Conservation (phyloP, 148 eudicot species). For the Rhododendron kiyosumense region DNA sequence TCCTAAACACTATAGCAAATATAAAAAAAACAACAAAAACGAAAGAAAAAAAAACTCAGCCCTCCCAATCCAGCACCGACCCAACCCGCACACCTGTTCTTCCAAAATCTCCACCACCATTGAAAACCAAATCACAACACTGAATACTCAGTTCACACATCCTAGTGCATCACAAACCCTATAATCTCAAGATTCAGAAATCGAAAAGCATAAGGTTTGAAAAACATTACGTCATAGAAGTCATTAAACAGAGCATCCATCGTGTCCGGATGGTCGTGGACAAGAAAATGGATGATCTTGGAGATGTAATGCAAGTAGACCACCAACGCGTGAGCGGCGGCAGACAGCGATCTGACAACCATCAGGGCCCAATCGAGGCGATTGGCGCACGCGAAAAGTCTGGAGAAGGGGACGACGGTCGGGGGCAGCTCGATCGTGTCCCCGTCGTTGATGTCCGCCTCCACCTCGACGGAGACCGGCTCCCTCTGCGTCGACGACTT, state of each 20-base stretch:
- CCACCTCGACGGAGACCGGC: slow-evolving; percentile 41
- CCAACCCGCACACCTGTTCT: neutral
- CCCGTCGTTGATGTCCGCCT: slow-evolving; percentile 67
- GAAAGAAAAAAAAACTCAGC: too few relatives aligned
- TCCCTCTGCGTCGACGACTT: slow-evolving; percentile 13
- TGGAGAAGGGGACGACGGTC: slow-evolving; percentile 80
- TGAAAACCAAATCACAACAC: neutral
- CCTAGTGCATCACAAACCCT: neutral
- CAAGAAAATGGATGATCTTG: slow-evolving; percentile 56
- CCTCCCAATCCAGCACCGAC: too few relatives aligned
- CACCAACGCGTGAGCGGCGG: slow-evolving; percentile 90
- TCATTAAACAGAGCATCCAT: slow-evolving; percentile 32
- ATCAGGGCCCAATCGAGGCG: slow-evolving; percentile 78
- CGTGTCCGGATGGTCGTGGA: neutral
- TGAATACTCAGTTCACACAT: neutral
- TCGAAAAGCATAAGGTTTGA: neutral
- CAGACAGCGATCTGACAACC: slow-evolving; percentile 82
- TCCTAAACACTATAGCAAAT: too few relatives aligned
- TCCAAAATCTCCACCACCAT: neutral
- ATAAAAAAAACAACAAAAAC: too few relatives aligned
- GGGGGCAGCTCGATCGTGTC: slow-evolving; percentile 97
- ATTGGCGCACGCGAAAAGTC: slow-evolving; percentile 81
- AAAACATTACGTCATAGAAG: slow-evolving; percentile 54
- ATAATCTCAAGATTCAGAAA: neutral
- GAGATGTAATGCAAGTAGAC: slow-evolving; percentile 91